phyloP scores from a whole-genome alignment of 2,329 filamentous ascomycete genomes.

The Fusarium buharicum region DNA sequence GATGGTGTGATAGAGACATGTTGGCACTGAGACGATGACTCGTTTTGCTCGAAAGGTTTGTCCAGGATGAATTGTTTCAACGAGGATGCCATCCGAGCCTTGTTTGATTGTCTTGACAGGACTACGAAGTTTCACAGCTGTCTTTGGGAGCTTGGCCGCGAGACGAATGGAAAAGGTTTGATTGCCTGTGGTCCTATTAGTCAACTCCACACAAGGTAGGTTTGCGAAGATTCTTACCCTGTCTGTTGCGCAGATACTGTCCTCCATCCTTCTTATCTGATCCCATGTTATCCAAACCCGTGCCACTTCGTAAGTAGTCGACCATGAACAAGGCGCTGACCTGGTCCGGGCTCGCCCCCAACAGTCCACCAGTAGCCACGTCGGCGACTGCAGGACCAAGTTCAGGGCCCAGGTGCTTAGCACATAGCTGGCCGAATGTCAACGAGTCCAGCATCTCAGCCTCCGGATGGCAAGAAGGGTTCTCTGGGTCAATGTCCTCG shows the following conservation, averaged over 20 bases:
- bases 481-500: constrained; percentile 12
- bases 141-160: constrained; percentile 23
- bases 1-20: constrained; percentile 38
- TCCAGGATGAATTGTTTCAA: constrained; percentile 26
- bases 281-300: constrained; percentile 33
- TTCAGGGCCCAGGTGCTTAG: constrained; percentile 11
- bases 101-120: constrained; percentile 35
- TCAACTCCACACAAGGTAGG: no score
- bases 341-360: constrained; percentile 37
- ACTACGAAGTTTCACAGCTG: constrained; percentile 25
- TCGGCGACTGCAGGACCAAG: constrained; percentile 17
- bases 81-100: constrained; percentile 9
- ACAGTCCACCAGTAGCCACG: constrained; percentile 11
- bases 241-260: constrained; percentile 40
- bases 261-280: constrained; percentile 37
- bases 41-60: constrained; percentile 35
- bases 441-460: constrained; percentile 22
- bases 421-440: constrained; percentile 15
- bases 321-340: constrained; percentile 37
- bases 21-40: constrained; percentile 44
- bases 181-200: constrained; percentile 21
- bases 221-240: constrained; percentile 16
- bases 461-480: constrained; percentile 14
- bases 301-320: constrained; percentile 34
- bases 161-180: constrained; percentile 28